phyloP scores from a whole-genome alignment of 129 eudicot genomes.

The Tagetes patula region DNA sequence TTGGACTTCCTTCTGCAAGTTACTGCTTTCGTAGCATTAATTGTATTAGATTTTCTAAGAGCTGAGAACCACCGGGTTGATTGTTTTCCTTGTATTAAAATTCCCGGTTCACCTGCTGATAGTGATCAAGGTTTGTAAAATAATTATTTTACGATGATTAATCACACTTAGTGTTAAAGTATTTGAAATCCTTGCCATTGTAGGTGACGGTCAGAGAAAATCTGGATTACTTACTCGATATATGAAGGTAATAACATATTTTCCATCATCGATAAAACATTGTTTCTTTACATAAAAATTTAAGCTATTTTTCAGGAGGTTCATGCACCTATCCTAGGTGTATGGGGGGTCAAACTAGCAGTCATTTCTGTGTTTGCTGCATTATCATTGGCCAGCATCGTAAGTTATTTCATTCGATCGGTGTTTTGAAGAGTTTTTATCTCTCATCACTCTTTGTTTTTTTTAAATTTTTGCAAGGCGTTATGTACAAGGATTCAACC shows the following conservation, averaged over 20 bases:
- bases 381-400: conserved; percentile 89
- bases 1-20: conserved; percentile 98
- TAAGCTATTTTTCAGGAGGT: conserved; percentile 56
- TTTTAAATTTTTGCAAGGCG: conserved; percentile 47
- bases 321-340: conserved; percentile 83
- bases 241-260: conserved; percentile 74
- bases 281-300: conserved; percentile 19
- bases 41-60: conserved; percentile 79
- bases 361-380: conserved; percentile 74
- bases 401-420: conserved; percentile 42
- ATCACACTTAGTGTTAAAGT: neutral
- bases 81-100: conserved; percentile 86
- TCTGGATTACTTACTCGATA: conserved; percentile 79
- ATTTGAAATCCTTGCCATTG: conserved; percentile 23
- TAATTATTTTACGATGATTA: conserved; percentile 10
- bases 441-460: conserved; percentile 12
- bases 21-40: conserved; percentile 97
- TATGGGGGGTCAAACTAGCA: conserved; percentile 75
- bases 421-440: conserved; percentile 8
- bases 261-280: neutral
- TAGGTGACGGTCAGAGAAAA: conserved; percentile 59
- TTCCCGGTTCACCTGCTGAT: conserved; percentile 51
- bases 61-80: conserved; percentile 88
- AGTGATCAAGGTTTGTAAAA: conserved; percentile 59
- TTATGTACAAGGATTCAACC: conserved; percentile 94